Conservation (phyloP, 2,329 filamentous ascomycete genomes). For the Aspergillus felis region DNA sequence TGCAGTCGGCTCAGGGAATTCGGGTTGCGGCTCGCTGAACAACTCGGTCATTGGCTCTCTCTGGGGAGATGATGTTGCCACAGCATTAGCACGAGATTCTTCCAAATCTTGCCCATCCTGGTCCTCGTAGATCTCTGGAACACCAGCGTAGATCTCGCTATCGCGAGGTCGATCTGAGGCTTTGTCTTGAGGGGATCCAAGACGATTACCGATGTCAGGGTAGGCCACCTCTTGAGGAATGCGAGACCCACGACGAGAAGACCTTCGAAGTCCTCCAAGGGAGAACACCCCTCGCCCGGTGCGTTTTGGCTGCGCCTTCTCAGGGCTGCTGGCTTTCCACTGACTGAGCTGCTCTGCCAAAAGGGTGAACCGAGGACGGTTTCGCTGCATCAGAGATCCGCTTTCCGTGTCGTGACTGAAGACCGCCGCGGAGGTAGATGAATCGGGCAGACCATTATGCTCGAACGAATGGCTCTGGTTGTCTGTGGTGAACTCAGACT, state of each 20-base stretch:
- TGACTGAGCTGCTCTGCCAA: constrained; percentile 58
- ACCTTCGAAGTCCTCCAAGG: constrained; percentile 23
- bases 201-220: constrained; percentile 13
- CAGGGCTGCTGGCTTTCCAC: constrained; percentile 61
- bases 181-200: constrained; percentile 12
- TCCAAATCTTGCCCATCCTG: constrained; percentile 3
- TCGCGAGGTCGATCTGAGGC: constrained; percentile 4
- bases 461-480: background rate
- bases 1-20: constrained; percentile 7
- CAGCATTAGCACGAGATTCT: constrained; percentile 1
- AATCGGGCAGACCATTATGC: background rate
- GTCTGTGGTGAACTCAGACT: background rate
- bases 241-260: constrained; percentile 8
- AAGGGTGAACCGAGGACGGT: constrained; percentile 58
- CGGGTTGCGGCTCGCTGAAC: constrained; percentile 4
- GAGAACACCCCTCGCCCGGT: constrained; percentile 35
- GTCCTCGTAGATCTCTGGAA: constrained; percentile 22
- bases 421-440: background rate
- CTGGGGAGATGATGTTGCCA: background rate
- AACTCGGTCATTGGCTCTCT: constrained; percentile 15
- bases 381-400: constrained; percentile 10
- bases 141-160: constrained; percentile 5
- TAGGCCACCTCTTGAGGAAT: constrained; percentile 16
- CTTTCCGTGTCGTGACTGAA: constrained; percentile 5
- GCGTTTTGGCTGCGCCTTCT: constrained; percentile 29